phyloP scores from a whole-genome alignment of 441 rosid genomes.

The Gossypium laxum region DNA sequence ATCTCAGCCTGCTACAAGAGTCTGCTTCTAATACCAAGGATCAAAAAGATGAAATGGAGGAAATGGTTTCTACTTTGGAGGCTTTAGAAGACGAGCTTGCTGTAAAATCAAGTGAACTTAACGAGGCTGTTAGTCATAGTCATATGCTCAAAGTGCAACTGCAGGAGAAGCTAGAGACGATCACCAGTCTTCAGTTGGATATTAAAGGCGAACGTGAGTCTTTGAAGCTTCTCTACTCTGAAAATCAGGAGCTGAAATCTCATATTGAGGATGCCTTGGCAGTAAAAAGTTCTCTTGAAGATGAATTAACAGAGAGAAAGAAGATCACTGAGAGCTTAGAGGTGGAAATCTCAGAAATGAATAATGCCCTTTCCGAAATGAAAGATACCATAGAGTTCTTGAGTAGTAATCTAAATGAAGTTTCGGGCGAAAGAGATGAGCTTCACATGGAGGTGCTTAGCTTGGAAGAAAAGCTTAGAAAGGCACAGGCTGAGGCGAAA shows the following conservation, averaged over 20 bases:
- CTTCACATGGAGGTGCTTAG: constrained; percentile 45
- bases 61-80: constrained; percentile 50
- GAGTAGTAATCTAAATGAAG: constrained; percentile 40
- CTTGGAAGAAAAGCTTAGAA: constrained; percentile 55
- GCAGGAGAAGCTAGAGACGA: constrained; percentile 49
- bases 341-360: constrained; percentile 57
- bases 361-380: constrained; percentile 50
- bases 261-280: constrained; percentile 33
- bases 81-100: constrained; percentile 66
- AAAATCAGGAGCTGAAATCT: constrained; percentile 47
- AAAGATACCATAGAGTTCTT: constrained; percentile 49
- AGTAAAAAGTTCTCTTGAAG: constrained; percentile 44
- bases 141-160: constrained; percentile 57
- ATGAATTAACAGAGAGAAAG: constrained; percentile 47
- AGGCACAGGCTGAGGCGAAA: constrained; percentile 38
- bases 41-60: constrained; percentile 72
- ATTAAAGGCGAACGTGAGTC: constrained; percentile 33
- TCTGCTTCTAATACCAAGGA: constrained; percentile 75
- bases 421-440: constrained; percentile 50
- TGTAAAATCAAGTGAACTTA: constrained; percentile 49
- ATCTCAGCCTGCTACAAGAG: constrained; percentile 82
- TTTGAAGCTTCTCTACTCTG: constrained; percentile 27
- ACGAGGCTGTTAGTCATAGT: constrained; percentile 39
- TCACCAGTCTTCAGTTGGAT: constrained; percentile 45
- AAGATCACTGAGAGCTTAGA: constrained; percentile 62